A percentile compares a stretch with the other conserved stretches of the same genome.
Conservation (phyloP, 1,139 yeast genomes). For the Torulaspora globosa region DNA sequence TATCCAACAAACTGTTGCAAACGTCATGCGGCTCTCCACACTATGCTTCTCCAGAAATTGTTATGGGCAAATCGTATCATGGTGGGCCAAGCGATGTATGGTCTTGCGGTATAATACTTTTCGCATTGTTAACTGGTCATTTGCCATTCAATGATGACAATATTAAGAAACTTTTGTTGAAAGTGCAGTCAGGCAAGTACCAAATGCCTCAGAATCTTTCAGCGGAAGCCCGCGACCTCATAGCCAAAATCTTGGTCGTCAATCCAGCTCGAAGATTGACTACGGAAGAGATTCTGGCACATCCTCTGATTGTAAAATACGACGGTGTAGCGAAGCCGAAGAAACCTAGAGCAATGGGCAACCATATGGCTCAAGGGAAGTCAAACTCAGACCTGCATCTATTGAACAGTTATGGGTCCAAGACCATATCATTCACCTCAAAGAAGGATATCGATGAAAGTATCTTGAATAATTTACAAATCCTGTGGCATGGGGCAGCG, state of each 20-base stretch:
- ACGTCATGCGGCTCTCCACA: conserved; percentile 86
- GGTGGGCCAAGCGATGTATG: conserved; percentile 83
- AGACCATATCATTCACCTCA: conserved; percentile 39
- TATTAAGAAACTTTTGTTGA: conserved; percentile 61
- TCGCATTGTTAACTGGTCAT: conserved; percentile 74
- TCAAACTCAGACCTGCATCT: conserved; percentile 31
- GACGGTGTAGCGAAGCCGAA: conserved; percentile 34
- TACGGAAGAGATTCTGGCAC: conserved; percentile 66
- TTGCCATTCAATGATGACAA: conserved; percentile 80
- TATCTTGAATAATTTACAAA: conserved; percentile 78
- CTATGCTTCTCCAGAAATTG: conserved; percentile 85
- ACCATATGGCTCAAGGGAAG: conserved; percentile 37
- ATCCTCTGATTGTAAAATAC: conserved; percentile 77
- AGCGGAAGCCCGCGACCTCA: conserved; percentile 80
- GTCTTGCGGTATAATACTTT: conserved; percentile 80
- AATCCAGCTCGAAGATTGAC: conserved; percentile 75
- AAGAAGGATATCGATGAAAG: conserved; percentile 68
- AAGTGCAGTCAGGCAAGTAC: conserved; percentile 71
- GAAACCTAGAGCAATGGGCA: conserved; percentile 25
- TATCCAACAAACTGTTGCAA: conserved; percentile 64
- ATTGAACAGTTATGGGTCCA: conserved; percentile 26
- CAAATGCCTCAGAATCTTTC: conserved; percentile 74
- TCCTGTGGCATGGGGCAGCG: conserved; percentile 85
- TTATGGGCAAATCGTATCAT: conserved; percentile 69
- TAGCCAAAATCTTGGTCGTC: conserved; percentile 73